Evolutionary conservation across 2,329 filamentous ascomycete species (phyloP).

Genomic region (Fusarium keratoplasticum): DNA sequence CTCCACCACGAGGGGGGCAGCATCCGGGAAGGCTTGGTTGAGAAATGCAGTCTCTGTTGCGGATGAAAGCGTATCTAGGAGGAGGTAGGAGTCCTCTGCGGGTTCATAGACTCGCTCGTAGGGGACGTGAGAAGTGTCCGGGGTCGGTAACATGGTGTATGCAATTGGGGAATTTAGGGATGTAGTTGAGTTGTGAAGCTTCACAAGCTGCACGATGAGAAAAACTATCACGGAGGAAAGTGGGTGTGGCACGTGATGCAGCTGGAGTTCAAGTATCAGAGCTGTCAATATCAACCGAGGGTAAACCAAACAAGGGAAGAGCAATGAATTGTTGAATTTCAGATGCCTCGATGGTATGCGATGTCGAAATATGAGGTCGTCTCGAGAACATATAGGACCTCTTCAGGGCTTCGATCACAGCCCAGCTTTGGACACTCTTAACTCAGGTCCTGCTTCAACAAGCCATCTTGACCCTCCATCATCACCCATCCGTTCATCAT

Average conservation of each 20-base stretch:
- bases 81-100: constrained; percentile 93
- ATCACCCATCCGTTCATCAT: not conserved
- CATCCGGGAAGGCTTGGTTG: constrained; percentile 65
- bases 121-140: constrained; percentile 90
- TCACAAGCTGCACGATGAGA: constrained; percentile 25
- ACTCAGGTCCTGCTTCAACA: not conserved
- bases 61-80: constrained; percentile 90
- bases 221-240: constrained; percentile 12
- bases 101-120: constrained; percentile 94
- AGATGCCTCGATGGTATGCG: not conserved
- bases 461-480: not conserved
- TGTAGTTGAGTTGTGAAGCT: constrained; percentile 33
- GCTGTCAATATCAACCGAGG: not conserved
- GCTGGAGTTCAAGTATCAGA: not conserved
- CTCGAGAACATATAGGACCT: not conserved
- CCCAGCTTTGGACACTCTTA: not conserved
- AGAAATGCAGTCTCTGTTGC: constrained; percentile 77
- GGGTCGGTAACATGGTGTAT: constrained; percentile 84
- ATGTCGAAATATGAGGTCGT: not conserved
- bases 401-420: not conserved
- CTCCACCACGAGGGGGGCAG: constrained; percentile 79
- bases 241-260: constrained; percentile 36
- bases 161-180: not conserved
- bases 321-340: not conserved
- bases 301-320: not conserved